Evolutionary conservation across 371 early-diverging fungal species (phyloP).

Genomic region (Mortierella sp.): DNA sequence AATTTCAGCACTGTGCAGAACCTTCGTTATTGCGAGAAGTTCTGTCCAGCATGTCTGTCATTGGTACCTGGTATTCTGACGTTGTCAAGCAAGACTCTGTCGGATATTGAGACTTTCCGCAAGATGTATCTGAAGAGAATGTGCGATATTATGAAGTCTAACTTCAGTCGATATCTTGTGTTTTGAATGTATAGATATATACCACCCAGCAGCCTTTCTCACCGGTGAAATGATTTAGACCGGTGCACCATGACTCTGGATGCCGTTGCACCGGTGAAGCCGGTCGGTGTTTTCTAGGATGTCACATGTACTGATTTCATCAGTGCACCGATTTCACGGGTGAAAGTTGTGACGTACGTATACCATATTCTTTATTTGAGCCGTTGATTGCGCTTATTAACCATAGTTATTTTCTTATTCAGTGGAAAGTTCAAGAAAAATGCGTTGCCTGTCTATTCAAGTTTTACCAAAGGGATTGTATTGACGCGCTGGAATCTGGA

Average conservation of each 20-base stretch:
- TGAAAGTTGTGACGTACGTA: constrained; percentile 25
- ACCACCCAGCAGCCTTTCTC: no score
- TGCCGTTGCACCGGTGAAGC: no score
- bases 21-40: constrained; percentile 41
- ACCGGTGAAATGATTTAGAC: no score
- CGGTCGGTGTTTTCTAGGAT: no score
- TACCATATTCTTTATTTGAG: constrained; percentile 16
- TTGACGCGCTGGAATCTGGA: constrained; percentile 31
- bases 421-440: constrained; percentile 35
- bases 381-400: constrained; percentile 24
- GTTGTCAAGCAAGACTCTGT: constrained; percentile 44
- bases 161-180: no score
- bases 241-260: no score
- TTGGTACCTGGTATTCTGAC: constrained; percentile 46
- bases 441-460: constrained; percentile 27
- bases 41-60: constrained; percentile 45
- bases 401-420: constrained; percentile 15
- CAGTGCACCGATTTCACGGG: no score
- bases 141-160: no score
- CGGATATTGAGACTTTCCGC: constrained; percentile 42
- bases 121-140: constrained; percentile 27
- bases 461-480: constrained; percentile 23
- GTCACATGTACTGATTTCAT: no score
- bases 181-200: no score
- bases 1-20: constrained; percentile 39